These are phyloP conservation scores for Penicillium italicum DNA, from an alignment of 2,329 filamentous ascomycete species.

Conservation along the genomic window DNA sequence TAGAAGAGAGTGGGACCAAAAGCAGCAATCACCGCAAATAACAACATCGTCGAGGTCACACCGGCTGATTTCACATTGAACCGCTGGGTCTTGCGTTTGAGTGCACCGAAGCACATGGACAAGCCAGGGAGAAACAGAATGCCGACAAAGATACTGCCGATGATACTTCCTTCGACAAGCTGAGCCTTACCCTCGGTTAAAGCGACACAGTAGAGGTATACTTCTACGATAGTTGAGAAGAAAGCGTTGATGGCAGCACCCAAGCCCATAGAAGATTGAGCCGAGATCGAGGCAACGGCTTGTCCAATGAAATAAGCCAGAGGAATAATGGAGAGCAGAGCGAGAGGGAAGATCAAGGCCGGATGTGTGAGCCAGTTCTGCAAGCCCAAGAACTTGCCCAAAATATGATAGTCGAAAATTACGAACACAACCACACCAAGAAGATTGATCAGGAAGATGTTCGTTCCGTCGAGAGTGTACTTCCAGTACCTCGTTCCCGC, in stretches of 20 bases:
- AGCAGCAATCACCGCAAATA: conserved; percentile 92
- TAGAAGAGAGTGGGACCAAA: conserved; percentile 97
- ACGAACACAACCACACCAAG: conserved; percentile 91
- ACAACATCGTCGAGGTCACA: conserved; percentile 94
- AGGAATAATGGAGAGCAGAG: conserved; percentile 88
- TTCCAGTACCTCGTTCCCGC: conserved; percentile 98
- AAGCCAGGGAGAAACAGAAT: conserved; percentile 90
- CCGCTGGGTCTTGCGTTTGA: conserved; percentile 95
- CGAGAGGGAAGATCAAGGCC: conserved; percentile 79
- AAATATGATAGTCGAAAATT: conserved; percentile 85
- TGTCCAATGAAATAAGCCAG: conserved; percentile 98
- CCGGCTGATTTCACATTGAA: conserved; percentile 97
- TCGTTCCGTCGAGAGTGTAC: conserved; percentile 96
- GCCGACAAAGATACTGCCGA: conserved; percentile 96
- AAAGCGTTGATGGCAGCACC: conserved; percentile 97
- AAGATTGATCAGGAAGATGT: conserved; percentile 98
- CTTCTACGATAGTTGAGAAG: conserved; percentile 95
- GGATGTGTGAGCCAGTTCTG: conserved; percentile 73
- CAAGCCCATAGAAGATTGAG: conserved; percentile 96
- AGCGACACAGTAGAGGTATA: conserved; percentile 94
- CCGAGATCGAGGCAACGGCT: conserved; percentile 95
- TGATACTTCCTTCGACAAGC: conserved; percentile 92
- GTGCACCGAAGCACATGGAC: conserved; percentile 97
- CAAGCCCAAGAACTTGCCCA: conserved; percentile 65
- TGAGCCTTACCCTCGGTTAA: conserved; percentile 87